Evolutionary conservation across 2,329 filamentous ascomycete genomes (phyloP), one percentile per base, ranked within the genome.

Genomic region (Trematosphaeria pertusa): DNA sequence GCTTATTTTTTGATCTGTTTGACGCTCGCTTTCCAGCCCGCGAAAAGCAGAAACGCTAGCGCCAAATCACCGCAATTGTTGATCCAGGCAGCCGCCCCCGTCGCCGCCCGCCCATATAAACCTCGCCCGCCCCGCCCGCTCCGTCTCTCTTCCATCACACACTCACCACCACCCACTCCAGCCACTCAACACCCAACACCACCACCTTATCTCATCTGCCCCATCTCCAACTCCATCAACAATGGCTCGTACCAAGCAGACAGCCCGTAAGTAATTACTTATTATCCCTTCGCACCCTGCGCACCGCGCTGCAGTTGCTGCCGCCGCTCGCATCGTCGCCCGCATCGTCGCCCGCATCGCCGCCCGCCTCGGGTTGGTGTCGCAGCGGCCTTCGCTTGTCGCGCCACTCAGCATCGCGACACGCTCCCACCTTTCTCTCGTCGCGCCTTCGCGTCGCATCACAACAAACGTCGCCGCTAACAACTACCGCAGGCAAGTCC

Each of bases 401-500:
- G 34, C 47, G 47, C 48, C 59, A 50, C 56, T 34, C 24, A 44
- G 33, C 60, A 61, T 52, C 51, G 31, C 49, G 42, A 46, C 50
- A 26, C 55, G 55, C 56, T 60, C 52, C 32, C n/a, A n/a, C n/a
- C n/a, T n/a, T n/a, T n/a, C n/a, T n/a, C n/a, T 8, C 24, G 7
- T 28, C 8, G 15, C 17, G 39, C 14, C 37, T 37, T 33, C 47
- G 41, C 37, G 35, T 44, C 46, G 35, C 43, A 54, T 37, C 44
- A 47, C 36, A 43, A 37, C 50, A 66, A 64, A 76, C 70, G 64
- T 37, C 44, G 46, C 36, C 45, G 37, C 50, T 67, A 64, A 76
- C 70, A 64, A 51, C 48, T 28, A 8, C 48, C 39, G 75, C 70
- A 85, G 84, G 85, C 77, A 88, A 96, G 80, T 85, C 82, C 73